These are phyloP conservation scores for Thelephora ganbajun DNA, from an alignment of 768 basidiomycete genomes.

Conservation along the genomic window DNA sequence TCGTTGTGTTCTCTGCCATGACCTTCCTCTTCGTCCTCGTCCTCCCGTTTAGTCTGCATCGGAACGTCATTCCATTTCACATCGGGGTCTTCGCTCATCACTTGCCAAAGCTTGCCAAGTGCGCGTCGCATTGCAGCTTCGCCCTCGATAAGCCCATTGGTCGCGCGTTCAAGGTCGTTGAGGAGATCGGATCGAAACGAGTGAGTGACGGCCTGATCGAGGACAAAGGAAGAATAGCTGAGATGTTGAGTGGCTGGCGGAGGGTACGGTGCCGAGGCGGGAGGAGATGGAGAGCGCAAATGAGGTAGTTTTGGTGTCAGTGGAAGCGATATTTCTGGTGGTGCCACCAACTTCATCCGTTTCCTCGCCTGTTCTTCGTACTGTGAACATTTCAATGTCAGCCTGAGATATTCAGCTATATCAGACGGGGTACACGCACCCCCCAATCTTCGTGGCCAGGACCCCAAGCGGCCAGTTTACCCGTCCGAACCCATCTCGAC, in stretches of 20 bases:
- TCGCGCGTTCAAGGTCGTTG: slow-evolving; percentile 70
- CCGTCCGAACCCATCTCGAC: slow-evolving; percentile 71
- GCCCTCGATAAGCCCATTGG: slow-evolving; percentile 74
- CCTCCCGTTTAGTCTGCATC: slow-evolving; percentile 52
- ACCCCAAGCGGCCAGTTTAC: slow-evolving; percentile 77
- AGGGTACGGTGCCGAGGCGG: slow-evolving; percentile 63
- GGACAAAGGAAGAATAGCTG: slow-evolving; percentile 71
- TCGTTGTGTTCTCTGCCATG: slow-evolving; percentile 25
- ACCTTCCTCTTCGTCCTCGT: slow-evolving; percentile 31
- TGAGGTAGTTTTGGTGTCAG: slow-evolving; percentile 47
- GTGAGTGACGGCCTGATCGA: slow-evolving; percentile 75
- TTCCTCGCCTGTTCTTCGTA: slow-evolving; percentile 75
- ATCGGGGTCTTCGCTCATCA: slow-evolving; percentile 58
- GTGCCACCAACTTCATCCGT: slow-evolving; percentile 56
- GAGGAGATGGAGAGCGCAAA: slow-evolving; percentile 66
- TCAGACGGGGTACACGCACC: slow-evolving; percentile 26
- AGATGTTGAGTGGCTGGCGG: slow-evolving; percentile 53
- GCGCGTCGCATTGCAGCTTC: slow-evolving; percentile 63
- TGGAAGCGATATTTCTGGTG: slow-evolving; percentile 58
- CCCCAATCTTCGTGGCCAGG: slow-evolving; percentile 80
- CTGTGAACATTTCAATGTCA: slow-evolving; percentile 23
- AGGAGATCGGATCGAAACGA: slow-evolving; percentile 69
- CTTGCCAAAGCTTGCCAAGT: slow-evolving; percentile 71
- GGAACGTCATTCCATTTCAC: slow-evolving; percentile 19
- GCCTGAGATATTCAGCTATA: slow-evolving; percentile 1